Evolutionary conservation across 331 rosid genomes (phyloP).

Genomic region (Pyracantha coccinea): DNA sequence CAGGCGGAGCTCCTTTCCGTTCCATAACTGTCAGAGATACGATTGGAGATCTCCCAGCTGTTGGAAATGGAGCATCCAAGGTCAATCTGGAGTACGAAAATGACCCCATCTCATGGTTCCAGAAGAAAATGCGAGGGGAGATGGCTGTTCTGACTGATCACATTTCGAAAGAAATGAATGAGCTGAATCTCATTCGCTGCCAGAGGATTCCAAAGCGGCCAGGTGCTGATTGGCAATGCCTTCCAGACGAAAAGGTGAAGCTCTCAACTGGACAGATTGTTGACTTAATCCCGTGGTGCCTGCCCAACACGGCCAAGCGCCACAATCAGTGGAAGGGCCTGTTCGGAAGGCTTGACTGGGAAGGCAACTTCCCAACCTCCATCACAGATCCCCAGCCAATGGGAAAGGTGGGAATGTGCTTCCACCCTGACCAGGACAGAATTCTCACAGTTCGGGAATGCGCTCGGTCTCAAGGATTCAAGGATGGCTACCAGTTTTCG

Average conservation of each 20-base stretch:
- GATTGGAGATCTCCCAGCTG: constrained; percentile 94
- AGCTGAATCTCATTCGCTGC: constrained; percentile 75
- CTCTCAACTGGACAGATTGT: constrained; percentile 64
- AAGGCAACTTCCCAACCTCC: constrained; percentile 95
- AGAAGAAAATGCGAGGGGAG: constrained; percentile 70
- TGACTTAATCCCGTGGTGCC: constrained; percentile 96
- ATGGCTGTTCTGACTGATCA: constrained; percentile 64
- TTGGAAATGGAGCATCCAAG: constrained; percentile 80
- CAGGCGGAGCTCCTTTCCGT: constrained; percentile 89
- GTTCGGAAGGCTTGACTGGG: constrained; percentile 95
- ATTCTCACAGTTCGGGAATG: constrained; percentile 91
- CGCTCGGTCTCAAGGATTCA: constrained; percentile 98
- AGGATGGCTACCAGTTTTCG: constrained; percentile 59
- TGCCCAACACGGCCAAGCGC: constrained; percentile 90
- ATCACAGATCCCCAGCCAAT: constrained; percentile 95
- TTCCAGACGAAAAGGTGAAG: constrained; percentile 80
- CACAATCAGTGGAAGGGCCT: constrained; percentile 98
- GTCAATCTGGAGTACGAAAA: constrained; percentile 64
- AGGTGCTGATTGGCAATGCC: constrained; percentile 94
- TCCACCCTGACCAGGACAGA: constrained; percentile 93
- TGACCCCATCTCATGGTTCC: constrained; percentile 81
- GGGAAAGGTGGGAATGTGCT: constrained; percentile 99
- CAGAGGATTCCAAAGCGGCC: constrained; percentile 82
- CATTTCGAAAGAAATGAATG: constrained; percentile 54
- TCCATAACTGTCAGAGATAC: constrained; percentile 91